Percentiles rank a stretch among this genome's conserved stretches.
These are phyloP conservation scores for Magnolia officinalis DNA, from an alignment of 164 flowering plant genomes.

Conservation along the genomic window DNA sequence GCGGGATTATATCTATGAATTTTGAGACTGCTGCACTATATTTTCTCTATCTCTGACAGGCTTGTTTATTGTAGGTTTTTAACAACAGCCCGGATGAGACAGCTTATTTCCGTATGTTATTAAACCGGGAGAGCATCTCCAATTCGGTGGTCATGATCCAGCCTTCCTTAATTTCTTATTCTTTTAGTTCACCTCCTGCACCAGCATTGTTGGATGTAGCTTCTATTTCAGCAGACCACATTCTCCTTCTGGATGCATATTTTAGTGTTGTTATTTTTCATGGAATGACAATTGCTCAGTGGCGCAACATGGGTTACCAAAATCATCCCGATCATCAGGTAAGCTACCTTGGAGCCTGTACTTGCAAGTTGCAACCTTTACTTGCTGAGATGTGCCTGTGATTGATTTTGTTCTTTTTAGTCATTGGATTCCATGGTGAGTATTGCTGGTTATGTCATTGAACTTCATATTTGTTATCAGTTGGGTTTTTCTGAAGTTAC, in stretches of 20 bases:
- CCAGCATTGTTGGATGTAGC: constrained; percentile 92
- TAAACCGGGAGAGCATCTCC: constrained; percentile 72
- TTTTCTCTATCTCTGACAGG: constrained; percentile 5
- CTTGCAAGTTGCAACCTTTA: too few species aligned
- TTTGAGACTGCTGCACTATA: not conserved
- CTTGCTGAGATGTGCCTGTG: too few species aligned
- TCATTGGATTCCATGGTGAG: too few species aligned
- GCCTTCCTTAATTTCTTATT: constrained; percentile 83
- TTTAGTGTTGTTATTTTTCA: constrained; percentile 91
- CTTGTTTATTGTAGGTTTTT: constrained; percentile 57
- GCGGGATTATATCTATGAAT: not conserved
- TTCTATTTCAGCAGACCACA: constrained; percentile 79
- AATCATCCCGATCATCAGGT: constrained; percentile 89
- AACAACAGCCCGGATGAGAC: constrained; percentile 99
- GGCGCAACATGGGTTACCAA: constrained; percentile 96
- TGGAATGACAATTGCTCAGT: constrained; percentile 95
- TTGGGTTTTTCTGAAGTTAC: too few species aligned
- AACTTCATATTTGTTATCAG: too few species aligned
- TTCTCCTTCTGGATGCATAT: constrained; percentile 83
- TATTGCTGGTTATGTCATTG: too few species aligned
- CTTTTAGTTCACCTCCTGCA: constrained; percentile 62
- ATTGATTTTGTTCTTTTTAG: too few species aligned
- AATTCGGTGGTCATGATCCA: constrained; percentile 97
- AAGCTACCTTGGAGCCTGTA: not conserved
- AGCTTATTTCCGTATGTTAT: constrained; percentile 90